These are phyloP conservation scores for Aspergillus versicolor DNA, from an alignment of 2,329 filamentous ascomycete species.

Conservation along the genomic window DNA sequence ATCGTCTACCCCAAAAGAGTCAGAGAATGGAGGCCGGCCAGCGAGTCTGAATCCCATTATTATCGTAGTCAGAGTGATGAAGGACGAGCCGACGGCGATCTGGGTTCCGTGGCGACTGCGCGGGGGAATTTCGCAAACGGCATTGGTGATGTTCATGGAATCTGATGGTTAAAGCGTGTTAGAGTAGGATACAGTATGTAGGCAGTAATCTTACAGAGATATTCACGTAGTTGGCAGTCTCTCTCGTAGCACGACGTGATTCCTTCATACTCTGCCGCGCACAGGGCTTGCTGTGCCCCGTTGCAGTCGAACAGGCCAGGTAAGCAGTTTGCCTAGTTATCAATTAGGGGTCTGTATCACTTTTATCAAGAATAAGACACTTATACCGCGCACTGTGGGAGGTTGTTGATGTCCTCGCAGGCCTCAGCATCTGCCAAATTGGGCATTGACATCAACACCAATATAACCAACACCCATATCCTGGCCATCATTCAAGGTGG, in stretches of 20 bases:
- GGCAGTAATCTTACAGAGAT: background rate
- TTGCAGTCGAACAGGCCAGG: background rate
- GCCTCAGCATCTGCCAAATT: too few relatives aligned
- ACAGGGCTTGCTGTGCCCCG: background rate
- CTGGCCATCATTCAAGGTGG: too few relatives aligned
- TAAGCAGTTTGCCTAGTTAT: background rate
- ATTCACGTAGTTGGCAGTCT: background rate
- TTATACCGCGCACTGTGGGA: too few relatives aligned
- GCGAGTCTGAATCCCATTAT: background rate
- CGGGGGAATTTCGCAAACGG: conserved; percentile 2
- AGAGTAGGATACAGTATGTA: background rate
- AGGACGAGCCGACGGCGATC: background rate
- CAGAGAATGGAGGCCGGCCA: background rate
- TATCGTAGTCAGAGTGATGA: background rate
- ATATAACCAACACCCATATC: too few relatives aligned
- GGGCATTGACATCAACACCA: too few relatives aligned
- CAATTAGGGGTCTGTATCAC: too few relatives aligned
- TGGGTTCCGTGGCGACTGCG: background rate
- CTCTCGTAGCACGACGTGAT: background rate
- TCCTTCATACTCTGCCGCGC: background rate
- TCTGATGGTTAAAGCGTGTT: background rate
- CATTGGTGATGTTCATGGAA: conserved; percentile 3
- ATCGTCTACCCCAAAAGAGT: conserved; percentile 1
- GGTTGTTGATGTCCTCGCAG: too few relatives aligned
- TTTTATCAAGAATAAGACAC: too few relatives aligned